These are phyloP conservation scores for Brettanomyces custersianus DNA, from an alignment of 805 yeast species.

Conservation along the genomic window DNA sequence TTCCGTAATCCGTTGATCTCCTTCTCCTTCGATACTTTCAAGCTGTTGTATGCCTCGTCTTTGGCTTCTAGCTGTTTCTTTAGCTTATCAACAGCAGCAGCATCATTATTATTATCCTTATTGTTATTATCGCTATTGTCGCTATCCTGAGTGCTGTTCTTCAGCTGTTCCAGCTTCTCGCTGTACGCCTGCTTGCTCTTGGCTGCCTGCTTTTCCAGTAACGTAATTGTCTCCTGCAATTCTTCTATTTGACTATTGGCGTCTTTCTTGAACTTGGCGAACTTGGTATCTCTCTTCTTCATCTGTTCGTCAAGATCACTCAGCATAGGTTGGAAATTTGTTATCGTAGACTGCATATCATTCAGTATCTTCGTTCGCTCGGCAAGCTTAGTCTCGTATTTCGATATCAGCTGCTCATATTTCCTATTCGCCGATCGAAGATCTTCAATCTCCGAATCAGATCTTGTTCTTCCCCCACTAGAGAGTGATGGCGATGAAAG, in stretches of 20 bases:
- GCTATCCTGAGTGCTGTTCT: conserved; percentile 1
- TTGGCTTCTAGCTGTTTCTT: conserved; percentile 1
- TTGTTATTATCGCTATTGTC: not conserved
- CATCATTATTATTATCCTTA: not conserved
- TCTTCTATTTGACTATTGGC: conserved; percentile 50
- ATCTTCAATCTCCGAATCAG: not conserved
- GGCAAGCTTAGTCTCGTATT: conserved; percentile 25
- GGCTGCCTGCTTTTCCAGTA: conserved; percentile 44
- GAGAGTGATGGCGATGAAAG: not conserved
- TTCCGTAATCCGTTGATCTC: conserved; percentile 10
- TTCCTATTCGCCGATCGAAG: not conserved
- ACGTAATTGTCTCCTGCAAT: conserved; percentile 47
- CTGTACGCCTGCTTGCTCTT: conserved; percentile 44
- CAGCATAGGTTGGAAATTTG: conserved; percentile 38
- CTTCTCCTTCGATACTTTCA: conserved; percentile 8
- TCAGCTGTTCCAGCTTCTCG: conserved; percentile 31
- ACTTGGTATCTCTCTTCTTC: conserved; percentile 34
- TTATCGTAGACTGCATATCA: conserved; percentile 40
- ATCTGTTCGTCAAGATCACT: conserved; percentile 38
- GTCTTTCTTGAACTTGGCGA: conserved; percentile 36
- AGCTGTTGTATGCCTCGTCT: conserved; percentile 4
- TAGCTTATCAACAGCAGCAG: conserved; percentile 1
- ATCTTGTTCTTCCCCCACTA: not conserved
- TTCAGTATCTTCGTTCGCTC: conserved; percentile 37
- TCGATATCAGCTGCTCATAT: conserved; percentile 5